phyloP scores from a whole-genome alignment of 2,329 filamentous ascomycete genomes.

The Helotiales sp. region DNA sequence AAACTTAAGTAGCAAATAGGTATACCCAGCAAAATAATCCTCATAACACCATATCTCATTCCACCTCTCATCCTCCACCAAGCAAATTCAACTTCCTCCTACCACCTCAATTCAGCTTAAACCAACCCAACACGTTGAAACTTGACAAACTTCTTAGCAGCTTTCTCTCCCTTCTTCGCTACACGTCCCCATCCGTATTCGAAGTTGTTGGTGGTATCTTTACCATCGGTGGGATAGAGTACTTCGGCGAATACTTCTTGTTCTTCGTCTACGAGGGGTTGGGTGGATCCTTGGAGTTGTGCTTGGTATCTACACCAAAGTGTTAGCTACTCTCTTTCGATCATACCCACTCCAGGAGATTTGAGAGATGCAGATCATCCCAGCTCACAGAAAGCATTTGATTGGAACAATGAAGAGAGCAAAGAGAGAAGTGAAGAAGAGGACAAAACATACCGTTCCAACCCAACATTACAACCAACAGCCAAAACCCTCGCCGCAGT shows the following conservation, averaged over 20 bases:
- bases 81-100: neutral
- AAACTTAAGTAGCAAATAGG: too few species aligned
- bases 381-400: too few species aligned
- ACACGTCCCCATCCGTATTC: conserved; percentile 22
- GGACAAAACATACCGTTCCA: conserved; percentile 26
- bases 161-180: conserved; percentile 26
- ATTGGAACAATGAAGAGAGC: too few species aligned
- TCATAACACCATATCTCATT: neutral
- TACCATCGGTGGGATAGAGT: conserved; percentile 10
- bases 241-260: conserved; percentile 4
- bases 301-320: too few species aligned
- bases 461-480: conserved; percentile 22
- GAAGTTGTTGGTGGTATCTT: neutral
- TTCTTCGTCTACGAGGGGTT: conserved; percentile 10
- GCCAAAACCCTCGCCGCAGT: conserved; percentile 14
- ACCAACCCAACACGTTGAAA: neutral
- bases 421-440: too few species aligned
- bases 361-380: too few species aligned
- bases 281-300: conserved; percentile 10
- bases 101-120: neutral
- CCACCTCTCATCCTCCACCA: neutral
- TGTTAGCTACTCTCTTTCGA: too few species aligned
- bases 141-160: conserved; percentile 22
- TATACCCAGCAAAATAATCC: too few species aligned
- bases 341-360: too few species aligned